Conservation (phyloP, 2,329 filamentous ascomycete genomes). For the Phaeophleospora eucalypticola region DNA sequence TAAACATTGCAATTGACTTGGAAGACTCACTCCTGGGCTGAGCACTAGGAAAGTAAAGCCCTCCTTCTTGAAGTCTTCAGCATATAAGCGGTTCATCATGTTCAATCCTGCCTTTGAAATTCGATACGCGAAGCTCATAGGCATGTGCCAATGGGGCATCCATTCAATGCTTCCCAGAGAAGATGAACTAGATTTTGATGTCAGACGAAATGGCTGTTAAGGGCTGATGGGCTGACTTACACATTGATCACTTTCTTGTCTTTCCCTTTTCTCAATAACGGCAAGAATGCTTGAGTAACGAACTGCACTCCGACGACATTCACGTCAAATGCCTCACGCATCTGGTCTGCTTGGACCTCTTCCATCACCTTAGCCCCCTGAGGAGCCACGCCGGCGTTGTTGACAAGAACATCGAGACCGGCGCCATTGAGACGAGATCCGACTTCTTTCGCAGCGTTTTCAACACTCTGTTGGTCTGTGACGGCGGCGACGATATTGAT, state of each 20-base stretch:
- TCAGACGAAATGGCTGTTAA: too few species aligned
- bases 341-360: slow-evolving; percentile 3
- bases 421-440: background rate
- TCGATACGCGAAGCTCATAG: slow-evolving; percentile 43
- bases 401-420: slow-evolving; percentile 12
- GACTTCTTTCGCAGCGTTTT: slow-evolving; percentile 5
- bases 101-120: slow-evolving; percentile 49
- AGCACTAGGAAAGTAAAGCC: slow-evolving; percentile 44
- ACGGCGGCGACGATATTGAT: slow-evolving; percentile 7
- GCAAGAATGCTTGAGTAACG: slow-evolving; percentile 40
- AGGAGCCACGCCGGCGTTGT: slow-evolving; percentile 11
- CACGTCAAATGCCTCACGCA: slow-evolving; percentile 14
- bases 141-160: slow-evolving; percentile 24
- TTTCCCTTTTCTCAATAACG: slow-evolving; percentile 34
- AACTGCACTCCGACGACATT: slow-evolving; percentile 42
- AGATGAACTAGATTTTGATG: slow-evolving; percentile 40
- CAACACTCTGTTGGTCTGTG: slow-evolving; percentile 7
- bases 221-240: slow-evolving; percentile 17
- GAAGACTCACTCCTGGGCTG: slow-evolving; percentile 42
- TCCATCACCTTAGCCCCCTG: slow-evolving; percentile 2
- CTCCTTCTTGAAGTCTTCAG: slow-evolving; percentile 33
- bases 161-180: slow-evolving; percentile 42
- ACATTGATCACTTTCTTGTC: slow-evolving; percentile 46
- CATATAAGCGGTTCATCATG: slow-evolving; percentile 46
- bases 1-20: background rate